phyloP scores from a whole-genome alignment of 805 yeast species.

The Candida insectorum region DNA sequence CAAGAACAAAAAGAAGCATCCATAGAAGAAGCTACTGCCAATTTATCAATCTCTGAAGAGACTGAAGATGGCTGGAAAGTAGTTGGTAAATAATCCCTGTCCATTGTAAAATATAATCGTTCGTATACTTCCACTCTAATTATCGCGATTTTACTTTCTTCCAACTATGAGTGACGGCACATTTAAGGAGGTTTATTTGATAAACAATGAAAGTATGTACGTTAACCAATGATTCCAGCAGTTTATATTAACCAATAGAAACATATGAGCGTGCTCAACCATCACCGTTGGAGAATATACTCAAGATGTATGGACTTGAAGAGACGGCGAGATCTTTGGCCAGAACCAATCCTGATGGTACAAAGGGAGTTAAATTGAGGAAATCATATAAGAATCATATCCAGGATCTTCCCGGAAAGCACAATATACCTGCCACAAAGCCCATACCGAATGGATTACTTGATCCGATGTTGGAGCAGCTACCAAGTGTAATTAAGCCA shows the following conservation, averaged over 20 bases:
- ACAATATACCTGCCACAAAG: slow-evolving; percentile 51
- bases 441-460: slow-evolving; percentile 33
- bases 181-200: slow-evolving; percentile 7
- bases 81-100: slow-evolving; percentile 17
- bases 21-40: slow-evolving; percentile 23
- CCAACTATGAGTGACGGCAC: too few species aligned
- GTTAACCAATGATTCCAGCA: background rate
- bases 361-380: slow-evolving; percentile 87
- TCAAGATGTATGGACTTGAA: slow-evolving; percentile 63
- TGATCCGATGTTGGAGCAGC: slow-evolving; percentile 34
- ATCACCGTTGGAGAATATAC: slow-evolving; percentile 70
- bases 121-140: too few species aligned
- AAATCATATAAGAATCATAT: slow-evolving; percentile 95
- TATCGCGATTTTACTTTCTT: too few species aligned
- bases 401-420: slow-evolving; percentile 79
- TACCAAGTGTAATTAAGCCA: slow-evolving; percentile 45
- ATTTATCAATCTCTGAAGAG: slow-evolving; percentile 21
- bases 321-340: slow-evolving; percentile 77
- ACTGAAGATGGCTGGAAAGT: slow-evolving; percentile 36
- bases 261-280: slow-evolving; percentile 46
- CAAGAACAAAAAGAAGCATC: slow-evolving; percentile 12
- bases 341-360: slow-evolving; percentile 80
- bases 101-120: slow-evolving; percentile 5
- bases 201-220: slow-evolving; percentile 5
- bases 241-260: slow-evolving; percentile 6